Conservation (phyloP, 345 rosid species). For the Stellera chamaejasme region DNA sequence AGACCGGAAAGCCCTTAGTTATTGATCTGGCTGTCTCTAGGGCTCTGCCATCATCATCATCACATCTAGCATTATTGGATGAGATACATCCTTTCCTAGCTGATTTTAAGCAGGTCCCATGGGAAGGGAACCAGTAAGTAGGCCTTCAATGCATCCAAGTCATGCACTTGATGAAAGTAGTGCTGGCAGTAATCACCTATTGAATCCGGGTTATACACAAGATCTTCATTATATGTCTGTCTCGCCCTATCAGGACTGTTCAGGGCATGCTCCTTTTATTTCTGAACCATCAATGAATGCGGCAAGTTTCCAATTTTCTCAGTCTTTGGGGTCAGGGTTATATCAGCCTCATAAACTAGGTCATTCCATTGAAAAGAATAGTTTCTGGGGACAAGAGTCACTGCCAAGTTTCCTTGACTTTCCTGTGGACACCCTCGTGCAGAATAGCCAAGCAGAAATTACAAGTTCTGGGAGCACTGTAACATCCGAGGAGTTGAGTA, state of each 20-base stretch:
- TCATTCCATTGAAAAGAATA: conserved; percentile 23
- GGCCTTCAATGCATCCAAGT: conserved; percentile 33
- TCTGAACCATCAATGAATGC: conserved; percentile 32
- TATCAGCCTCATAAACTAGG: conserved; percentile 33
- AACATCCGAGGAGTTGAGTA: conserved; percentile 35
- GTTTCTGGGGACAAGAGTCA: conserved; percentile 48
- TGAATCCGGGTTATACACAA: conserved; percentile 52
- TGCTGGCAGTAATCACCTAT: conserved; percentile 47
- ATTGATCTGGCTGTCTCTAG: conserved; percentile 34
- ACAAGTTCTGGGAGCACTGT: conserved; percentile 26
- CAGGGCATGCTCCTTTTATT: conserved; percentile 27
- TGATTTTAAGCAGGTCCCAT: conserved; percentile 31
- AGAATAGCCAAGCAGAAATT: conserved; percentile 37
- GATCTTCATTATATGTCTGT: conserved; percentile 50
- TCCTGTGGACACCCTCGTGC: conserved; percentile 26
- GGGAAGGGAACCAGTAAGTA: conserved; percentile 24
- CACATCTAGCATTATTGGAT: conserved; percentile 31
- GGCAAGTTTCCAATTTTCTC: conserved; percentile 15
- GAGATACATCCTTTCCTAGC: conserved; percentile 31
- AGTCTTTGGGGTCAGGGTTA: conserved; percentile 24
- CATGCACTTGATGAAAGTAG: conserved; percentile 36
- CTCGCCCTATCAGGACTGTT: conserved; percentile 33
- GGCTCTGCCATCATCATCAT: conserved; percentile 40
- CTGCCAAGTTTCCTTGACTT: conserved; percentile 38
- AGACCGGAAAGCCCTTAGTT: conserved; percentile 40